A percentile compares a stretch with the other conserved stretches of the same genome.
phyloP scores from a whole-genome alignment of 805 yeast genomes.

The Saccharomycopsis guyanensis region DNA sequence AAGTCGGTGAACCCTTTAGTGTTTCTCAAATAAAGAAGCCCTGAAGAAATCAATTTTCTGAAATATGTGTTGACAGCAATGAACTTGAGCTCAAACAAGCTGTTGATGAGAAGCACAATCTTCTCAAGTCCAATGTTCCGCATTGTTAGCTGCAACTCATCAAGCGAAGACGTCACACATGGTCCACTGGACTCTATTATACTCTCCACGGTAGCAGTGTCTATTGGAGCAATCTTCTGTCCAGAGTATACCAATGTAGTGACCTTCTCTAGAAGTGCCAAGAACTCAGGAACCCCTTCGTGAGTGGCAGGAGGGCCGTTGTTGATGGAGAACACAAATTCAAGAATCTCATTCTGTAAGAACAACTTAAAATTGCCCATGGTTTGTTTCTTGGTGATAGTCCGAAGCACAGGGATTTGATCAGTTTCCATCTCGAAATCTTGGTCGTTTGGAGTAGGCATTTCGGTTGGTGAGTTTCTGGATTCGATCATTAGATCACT shows the following conservation, averaged over 20 bases:
- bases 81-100: constrained; percentile 39
- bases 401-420: not conserved
- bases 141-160: constrained; percentile 22
- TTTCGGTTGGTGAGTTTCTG: constrained; percentile 5
- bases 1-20: constrained; percentile 28
- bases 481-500: not conserved
- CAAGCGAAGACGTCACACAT: not conserved
- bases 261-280: not conserved
- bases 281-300: not conserved
- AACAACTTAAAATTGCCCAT: constrained; percentile 9
- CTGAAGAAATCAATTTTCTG: constrained; percentile 77
- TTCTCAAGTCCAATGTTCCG: constrained; percentile 22
- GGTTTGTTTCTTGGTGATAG: constrained; percentile 9
- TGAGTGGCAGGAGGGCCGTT: constrained; percentile 3
- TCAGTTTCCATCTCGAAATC: not conserved
- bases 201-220: not conserved
- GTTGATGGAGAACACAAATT: constrained; percentile 31
- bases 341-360: constrained; percentile 35
- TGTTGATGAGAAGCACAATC: constrained; percentile 43
- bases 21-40: constrained; percentile 57
- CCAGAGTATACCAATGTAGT: not conserved
- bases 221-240: not conserved
- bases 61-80: constrained; percentile 60
- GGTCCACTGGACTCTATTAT: not conserved
- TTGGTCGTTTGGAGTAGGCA: not conserved